phyloP scores from a whole-genome alignment of 257 asterid genomes.

The Nicotiana noctiflora region DNA sequence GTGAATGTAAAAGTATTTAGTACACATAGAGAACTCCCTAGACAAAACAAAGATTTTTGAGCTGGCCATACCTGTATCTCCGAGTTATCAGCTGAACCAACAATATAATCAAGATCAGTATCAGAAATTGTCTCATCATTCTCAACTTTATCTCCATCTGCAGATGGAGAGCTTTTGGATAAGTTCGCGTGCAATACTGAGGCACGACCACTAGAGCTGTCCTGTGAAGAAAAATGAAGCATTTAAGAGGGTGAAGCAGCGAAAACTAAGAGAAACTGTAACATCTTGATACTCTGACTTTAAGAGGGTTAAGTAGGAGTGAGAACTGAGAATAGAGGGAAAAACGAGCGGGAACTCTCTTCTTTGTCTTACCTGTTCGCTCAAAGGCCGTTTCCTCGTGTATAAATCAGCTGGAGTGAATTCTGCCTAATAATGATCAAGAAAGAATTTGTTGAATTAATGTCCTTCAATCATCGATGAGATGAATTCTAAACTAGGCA shows the following conservation, averaged over 20 bases:
- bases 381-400: slow-evolving; percentile 78
- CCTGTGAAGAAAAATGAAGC: slow-evolving; percentile 42
- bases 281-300: slow-evolving; percentile 9
- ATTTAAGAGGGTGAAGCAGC: slow-evolving; percentile 3
- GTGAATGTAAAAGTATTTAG: slow-evolving; percentile 15
- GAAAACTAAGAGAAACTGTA: slow-evolving; percentile 2
- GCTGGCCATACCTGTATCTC: slow-evolving; percentile 57
- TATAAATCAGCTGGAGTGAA: slow-evolving; percentile 75
- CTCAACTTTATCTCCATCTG: slow-evolving; percentile 48
- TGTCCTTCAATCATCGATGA: slow-evolving; percentile 1
- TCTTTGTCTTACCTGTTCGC: slow-evolving; percentile 43
- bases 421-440: slow-evolving; percentile 52
- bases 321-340: background rate
- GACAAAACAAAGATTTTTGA: background rate
- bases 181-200: slow-evolving; percentile 37
- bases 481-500: background rate
- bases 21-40: slow-evolving; percentile 2
- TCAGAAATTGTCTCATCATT: slow-evolving; percentile 79
- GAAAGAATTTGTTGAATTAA: slow-evolving; percentile 13
- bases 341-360: background rate
- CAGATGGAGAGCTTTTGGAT: slow-evolving; percentile 35
- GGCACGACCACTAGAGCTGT: slow-evolving; percentile 39
- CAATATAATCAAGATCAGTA: slow-evolving; percentile 77
- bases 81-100: slow-evolving; percentile 69
- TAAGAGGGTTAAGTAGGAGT: background rate